Base-by-base conservation (phyloP, 2,329 filamentous ascomycete genomes). In the Xenosphaeropsis pyriputrescens region DNA sequence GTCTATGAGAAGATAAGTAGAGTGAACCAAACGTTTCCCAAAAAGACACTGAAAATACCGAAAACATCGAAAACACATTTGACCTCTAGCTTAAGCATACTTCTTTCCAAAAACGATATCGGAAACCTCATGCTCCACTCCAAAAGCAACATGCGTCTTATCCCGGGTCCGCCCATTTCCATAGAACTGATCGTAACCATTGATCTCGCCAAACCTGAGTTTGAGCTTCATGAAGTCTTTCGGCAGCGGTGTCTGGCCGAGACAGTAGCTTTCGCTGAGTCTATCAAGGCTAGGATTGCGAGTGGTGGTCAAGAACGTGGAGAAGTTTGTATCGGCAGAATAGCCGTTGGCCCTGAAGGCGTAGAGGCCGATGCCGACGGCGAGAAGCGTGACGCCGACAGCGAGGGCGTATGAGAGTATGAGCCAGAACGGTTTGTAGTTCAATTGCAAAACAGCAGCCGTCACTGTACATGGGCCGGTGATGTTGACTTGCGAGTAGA, bases 341-440 rank as follows among this genome's bases (percentile, higher is more conserved):
- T 35, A 35, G 6, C 34, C 34, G 15, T 35, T 35, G 14, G 16
- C 34, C 16, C 34, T 35, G 34, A 35, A 35, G 13, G 34, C 14
- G n/a, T 35, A 35, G 19, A 35, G 34, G 18, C 34, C 34, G 6
- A 35, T 35, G 5, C 34, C 34, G 6, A 35, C 19, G 3, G 34
- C 34, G 8, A 19, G 5, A 13, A 35, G 18, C 9, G 34, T 35
- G 14, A 22, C 18, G 11, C 14, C 16, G 8, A 18, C 34, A 22
- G 34, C 17, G 18, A 35, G 26, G 14, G 18, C 5, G 18, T 35
- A 35, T 22, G 34, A 12, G 14, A 35, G 17, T 11, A 26, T 18
- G 6, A 35, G 34, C 34, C 34, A 35, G 34, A 35, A 35, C 4
- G 34, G 34, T 13, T 35, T 17, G 34, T 35, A 35, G 6, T 35